phyloP scores from a whole-genome alignment of 1,284 basidiomycete genomes.

The Retiboletus fuscus region DNA sequence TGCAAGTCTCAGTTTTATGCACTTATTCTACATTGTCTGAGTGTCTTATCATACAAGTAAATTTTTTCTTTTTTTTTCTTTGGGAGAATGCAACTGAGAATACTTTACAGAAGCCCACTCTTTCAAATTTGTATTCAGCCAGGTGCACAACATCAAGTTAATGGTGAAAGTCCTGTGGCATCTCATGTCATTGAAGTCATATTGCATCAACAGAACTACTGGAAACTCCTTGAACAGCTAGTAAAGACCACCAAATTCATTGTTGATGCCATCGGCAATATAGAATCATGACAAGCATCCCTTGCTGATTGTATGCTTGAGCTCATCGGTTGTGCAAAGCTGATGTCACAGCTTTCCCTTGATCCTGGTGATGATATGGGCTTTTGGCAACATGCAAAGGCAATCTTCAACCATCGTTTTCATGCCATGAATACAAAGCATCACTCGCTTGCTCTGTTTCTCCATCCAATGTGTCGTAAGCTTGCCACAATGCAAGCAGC shows the following conservation, averaged over 20 bases:
- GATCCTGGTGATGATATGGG: neutral
- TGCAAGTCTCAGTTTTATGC: slow-evolving; percentile 33
- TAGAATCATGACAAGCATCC: neutral
- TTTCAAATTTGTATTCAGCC: neutral
- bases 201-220: neutral
- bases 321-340: neutral
- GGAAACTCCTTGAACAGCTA: neutral
- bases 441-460: neutral
- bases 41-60: neutral
- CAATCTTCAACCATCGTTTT: neutral
- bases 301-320: neutral
- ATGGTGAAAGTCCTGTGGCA: neutral
- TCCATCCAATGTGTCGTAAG: slow-evolving; percentile 8
- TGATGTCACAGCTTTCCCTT: neutral
- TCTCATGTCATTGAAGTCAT: neutral
- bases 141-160: neutral
- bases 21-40: slow-evolving; percentile 3
- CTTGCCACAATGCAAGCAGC: slow-evolving; percentile 2
- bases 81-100: no score
- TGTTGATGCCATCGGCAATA: neutral
- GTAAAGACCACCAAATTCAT: neutral
- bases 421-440: slow-evolving; percentile 1
- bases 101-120: neutral
- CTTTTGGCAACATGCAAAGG: neutral
- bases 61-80: no score